Evolutionary conservation across 2,329 filamentous ascomycete species (phyloP), one percentile per base, ranked within the genome.

Genomic region (Metarhizium humberi): DNA sequence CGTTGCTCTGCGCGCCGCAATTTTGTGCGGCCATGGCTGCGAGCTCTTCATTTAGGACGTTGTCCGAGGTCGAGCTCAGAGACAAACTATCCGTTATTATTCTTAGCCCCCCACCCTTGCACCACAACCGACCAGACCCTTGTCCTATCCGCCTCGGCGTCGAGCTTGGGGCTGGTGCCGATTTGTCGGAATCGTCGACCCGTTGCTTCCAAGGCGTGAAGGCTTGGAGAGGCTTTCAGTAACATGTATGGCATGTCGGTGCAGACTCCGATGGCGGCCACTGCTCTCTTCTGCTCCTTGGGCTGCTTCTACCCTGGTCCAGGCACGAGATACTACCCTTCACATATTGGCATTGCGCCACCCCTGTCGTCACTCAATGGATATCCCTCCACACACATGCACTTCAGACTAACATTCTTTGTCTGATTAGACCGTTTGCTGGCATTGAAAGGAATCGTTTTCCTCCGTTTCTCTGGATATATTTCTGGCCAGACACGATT

Each of bases 101-200:
- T 42, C 43, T 38, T 49, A 38, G 45, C 13, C 32, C 42, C 29
- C 38, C 55, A 56, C 47, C 55, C 51, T 47, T 53, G 32, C 51
- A 29, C n/a, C 42, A 54, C 18, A 40, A 40, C 7, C 18, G 18
- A 51, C 51, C 55, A 25, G 20, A 25, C 51, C 55, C 51, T 43
- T 14, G 51, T 51, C 40, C 42, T 54, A 30, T 34, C 51, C 48
- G 47, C 32, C 55, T 50, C 42, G 42, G 49, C 54, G 45, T 51
- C 36, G 45, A 42, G 29, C 25, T 51, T 55, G 38, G 52, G 52
- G 18, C 46, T 34, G 50, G 43, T 52, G 50, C 54, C 54, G 50
- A 55, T 55, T 55, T 52, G 54, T 55, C 50, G 50, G 54, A 52
- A 40, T 52, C 14, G 54, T 38, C 47, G 16, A 45, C 40, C 48